phyloP scores from a whole-genome alignment of 2,329 filamentous ascomycete species.

The Diaporthe australafricana region DNA sequence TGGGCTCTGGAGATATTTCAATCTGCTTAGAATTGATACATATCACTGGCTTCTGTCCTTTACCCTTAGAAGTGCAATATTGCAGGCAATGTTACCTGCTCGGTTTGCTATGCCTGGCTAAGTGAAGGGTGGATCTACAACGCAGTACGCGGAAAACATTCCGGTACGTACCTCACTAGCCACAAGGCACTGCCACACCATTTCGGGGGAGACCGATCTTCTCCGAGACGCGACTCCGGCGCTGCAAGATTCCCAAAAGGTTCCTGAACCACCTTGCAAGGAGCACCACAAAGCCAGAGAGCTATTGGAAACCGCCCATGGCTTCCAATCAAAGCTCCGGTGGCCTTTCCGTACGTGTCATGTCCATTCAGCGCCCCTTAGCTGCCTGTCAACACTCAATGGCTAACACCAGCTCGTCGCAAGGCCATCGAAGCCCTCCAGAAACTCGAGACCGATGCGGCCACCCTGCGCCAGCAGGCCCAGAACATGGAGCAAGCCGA shows the following conservation, averaged over 20 bases:
- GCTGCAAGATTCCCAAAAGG: constrained; percentile 11
- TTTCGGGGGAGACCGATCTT: constrained; percentile 17
- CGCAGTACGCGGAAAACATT: neutral
- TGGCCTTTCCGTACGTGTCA: constrained; percentile 45
- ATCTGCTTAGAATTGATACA: neutral
- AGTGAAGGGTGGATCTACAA: neutral
- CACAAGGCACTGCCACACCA: constrained; percentile 22
- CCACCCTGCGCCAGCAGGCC: constrained; percentile 53
- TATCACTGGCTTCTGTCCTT: neutral
- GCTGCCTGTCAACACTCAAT: constrained; percentile 37
- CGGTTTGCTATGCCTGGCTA: neutral
- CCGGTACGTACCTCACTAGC: constrained; percentile 19
- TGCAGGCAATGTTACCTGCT: neutral
- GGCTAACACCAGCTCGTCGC: constrained; percentile 26
- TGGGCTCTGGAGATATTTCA: neutral
- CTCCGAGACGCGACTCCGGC: constrained; percentile 5
- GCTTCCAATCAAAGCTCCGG: constrained; percentile 47
- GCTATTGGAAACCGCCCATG: constrained; percentile 45
- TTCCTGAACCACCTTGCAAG: constrained; percentile 1
- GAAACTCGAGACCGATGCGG: constrained; percentile 54
- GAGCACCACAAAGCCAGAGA: neutral
- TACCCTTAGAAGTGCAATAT: neutral
- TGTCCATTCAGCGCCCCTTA: constrained; percentile 39
- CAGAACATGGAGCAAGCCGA: constrained; percentile 43
- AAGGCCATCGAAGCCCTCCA: constrained; percentile 51